Evolutionary conservation across 768 basidiomycete genomes (phyloP), one percentile per base, ranked within the genome.

Genomic region (Hortiboletus flavorubellus): DNA sequence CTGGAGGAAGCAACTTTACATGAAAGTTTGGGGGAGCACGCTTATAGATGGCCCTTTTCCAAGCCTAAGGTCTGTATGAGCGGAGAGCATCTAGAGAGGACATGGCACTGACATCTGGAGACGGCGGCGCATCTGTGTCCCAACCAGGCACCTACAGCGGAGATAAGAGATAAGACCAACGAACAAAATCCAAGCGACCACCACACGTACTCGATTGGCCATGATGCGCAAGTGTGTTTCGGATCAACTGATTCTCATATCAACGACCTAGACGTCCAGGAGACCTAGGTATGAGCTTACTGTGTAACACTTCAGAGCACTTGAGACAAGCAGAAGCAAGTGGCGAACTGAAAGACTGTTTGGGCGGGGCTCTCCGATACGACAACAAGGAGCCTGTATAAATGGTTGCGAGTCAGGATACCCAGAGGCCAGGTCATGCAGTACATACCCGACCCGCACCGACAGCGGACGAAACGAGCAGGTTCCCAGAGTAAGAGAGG

Each of bases 1-100:
- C 72, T 11, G 87, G 81, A 3, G 75, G 68, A 14, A 89, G 75
- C 55, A 85, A 75, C 46, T 83, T 80, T 6, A 88, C 80, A 0
- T 73, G 69, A 58, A 91, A 91, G 48, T 74, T 70, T 16, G 70
- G 73, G 8, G 89, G 89, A 5, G 88, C 74, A 31, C 77, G 68
- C 33, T 77, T 81, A 59, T 82, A 74, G 8, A 90, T 77, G 8
- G 85, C 85, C 58, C 84, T 70, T 63, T 84, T 85, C 69, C 78
- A 86, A 44, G 74, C 66, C 87, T 90, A 49, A 31, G n/a, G 23
- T 18, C 8, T 4, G 16, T 5, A 9, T 56, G 37, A 54, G 45
- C 26, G 45, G 29, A 16, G 8, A 31, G 21, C 2, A 21, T 16
- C 1, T 2, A 21, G 42, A 29, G 31, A 30, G 16, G 15, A 34